Conservation (phyloP, 768 basidiomycete genomes). For the Mycena rosella region DNA sequence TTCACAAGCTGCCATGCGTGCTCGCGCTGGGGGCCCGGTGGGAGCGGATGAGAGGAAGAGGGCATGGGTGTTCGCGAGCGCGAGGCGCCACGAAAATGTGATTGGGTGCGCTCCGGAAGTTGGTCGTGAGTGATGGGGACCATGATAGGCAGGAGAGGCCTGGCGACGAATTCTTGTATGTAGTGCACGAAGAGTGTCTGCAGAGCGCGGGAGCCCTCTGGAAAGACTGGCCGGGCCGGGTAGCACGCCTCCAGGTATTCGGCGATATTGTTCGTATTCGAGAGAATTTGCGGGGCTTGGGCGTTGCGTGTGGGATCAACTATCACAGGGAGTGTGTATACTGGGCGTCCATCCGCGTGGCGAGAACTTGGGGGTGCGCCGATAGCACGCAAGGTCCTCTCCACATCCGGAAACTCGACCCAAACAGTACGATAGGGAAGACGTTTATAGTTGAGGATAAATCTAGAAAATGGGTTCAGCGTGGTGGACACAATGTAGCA, state of each 20-base stretch:
- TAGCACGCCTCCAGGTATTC: slow-evolving; percentile 80
- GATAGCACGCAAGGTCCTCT: slow-evolving; percentile 67
- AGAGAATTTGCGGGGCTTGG: no score
- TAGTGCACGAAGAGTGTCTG: slow-evolving; percentile 80
- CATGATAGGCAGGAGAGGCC: slow-evolving; percentile 76
- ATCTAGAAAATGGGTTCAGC: no score
- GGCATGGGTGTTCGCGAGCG: slow-evolving; percentile 21
- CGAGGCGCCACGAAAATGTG: slow-evolving; percentile 55
- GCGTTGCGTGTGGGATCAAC: no score
- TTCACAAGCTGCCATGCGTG: slow-evolving; percentile 61
- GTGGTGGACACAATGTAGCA: no score
- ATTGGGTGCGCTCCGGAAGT: slow-evolving; percentile 67
- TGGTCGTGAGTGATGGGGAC: slow-evolving; percentile 75
- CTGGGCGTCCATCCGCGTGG: slow-evolving; percentile 66
- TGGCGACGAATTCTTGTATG: slow-evolving; percentile 67
- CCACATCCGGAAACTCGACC: slow-evolving; percentile 80
- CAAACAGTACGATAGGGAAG: slow-evolving; percentile 77
- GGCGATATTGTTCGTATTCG: slow-evolving; percentile 76
- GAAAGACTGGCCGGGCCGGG: slow-evolving; percentile 78
- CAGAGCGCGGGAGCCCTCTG: slow-evolving; percentile 76
- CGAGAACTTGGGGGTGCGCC: slow-evolving; percentile 69
- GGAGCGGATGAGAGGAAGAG: not conserved
- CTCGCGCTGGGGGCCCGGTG: no score
- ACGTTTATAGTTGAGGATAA: slow-evolving; percentile 49
- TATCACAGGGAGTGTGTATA: no score